These are phyloP conservation scores for Thozetella sp. DNA, from an alignment of 495 filamentous ascomycete genomes.

Conservation along the genomic window DNA sequence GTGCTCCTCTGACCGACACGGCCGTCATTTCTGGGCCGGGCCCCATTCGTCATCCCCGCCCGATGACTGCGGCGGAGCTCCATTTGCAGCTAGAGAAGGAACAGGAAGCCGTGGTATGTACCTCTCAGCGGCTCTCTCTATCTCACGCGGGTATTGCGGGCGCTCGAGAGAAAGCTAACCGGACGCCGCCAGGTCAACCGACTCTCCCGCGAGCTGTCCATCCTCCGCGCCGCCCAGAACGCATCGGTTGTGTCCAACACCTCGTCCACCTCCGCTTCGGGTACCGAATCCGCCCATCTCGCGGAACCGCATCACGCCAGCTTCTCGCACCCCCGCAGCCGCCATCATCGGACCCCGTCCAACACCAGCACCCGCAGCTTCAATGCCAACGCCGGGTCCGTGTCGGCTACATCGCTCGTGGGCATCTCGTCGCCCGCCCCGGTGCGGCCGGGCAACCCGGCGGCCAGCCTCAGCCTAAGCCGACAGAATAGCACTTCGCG, in stretches of 20 bases:
- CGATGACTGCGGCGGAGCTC: slow-evolving; percentile 82
- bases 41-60: slow-evolving; percentile 78
- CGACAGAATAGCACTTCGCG: slow-evolving; percentile 46
- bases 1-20: slow-evolving; percentile 42
- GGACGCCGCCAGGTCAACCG: slow-evolving; percentile 93
- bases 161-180: not conserved
- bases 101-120: slow-evolving; percentile 86
- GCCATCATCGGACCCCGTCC: slow-evolving; percentile 45
- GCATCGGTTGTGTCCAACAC: slow-evolving; percentile 80
- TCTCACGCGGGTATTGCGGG: not conserved
- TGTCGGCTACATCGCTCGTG: slow-evolving; percentile 32
- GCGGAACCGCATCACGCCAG: slow-evolving; percentile 26
- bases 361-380: slow-evolving; percentile 59
- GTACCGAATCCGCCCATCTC: slow-evolving; percentile 31
- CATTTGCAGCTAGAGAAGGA: slow-evolving; percentile 89
- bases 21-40: slow-evolving; percentile 65
- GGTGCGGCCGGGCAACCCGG: slow-evolving; percentile 25
- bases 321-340: slow-evolving; percentile 36
- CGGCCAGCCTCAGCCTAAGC: slow-evolving; percentile 31
- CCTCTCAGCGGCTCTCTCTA: not conserved
- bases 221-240: slow-evolving; percentile 78
- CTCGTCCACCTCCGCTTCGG: slow-evolving; percentile 64
- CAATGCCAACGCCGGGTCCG: slow-evolving; percentile 40
- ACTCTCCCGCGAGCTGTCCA: slow-evolving; percentile 80
- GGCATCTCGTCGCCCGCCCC: slow-evolving; percentile 32